Evolutionary conservation across 2,329 filamentous ascomycete genomes (phyloP).

Genomic region (Penicillium sp.): DNA sequence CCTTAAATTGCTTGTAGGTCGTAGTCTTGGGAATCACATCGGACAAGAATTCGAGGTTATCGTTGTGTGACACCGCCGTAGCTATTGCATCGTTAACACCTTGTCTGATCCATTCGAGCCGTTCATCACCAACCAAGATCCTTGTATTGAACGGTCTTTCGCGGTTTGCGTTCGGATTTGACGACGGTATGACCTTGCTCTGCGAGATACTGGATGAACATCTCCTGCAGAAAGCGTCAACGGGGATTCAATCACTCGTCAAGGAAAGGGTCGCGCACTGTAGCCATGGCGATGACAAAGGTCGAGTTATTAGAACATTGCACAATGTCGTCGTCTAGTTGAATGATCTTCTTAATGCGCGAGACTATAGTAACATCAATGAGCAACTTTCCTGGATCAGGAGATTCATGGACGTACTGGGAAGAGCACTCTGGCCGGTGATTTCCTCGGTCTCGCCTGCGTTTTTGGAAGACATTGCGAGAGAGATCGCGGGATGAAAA

Average conservation of each 20-base stretch:
- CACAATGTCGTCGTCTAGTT: slow-evolving; percentile 75
- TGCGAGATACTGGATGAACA: slow-evolving; percentile 91
- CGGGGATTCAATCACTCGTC: slow-evolving; percentile 8
- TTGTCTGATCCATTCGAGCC: neutral
- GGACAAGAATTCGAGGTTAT: slow-evolving; percentile 90
- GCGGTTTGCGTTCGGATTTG: slow-evolving; percentile 83
- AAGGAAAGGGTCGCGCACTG: slow-evolving; percentile 48
- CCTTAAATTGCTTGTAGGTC: slow-evolving; percentile 73
- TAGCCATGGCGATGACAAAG: slow-evolving; percentile 87
- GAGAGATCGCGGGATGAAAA: neutral
- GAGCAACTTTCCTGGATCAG: neutral
- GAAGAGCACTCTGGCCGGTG: slow-evolving; percentile 77
- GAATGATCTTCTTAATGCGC: slow-evolving; percentile 91
- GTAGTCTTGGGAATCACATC: slow-evolving; percentile 86
- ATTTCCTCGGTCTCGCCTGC: slow-evolving; percentile 76
- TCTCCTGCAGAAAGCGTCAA: slow-evolving; percentile 54
- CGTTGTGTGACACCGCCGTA: slow-evolving; percentile 75
- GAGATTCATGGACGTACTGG: slow-evolving; percentile 55
- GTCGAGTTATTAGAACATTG: slow-evolving; percentile 90
- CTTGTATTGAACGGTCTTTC: slow-evolving; percentile 91
- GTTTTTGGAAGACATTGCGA: slow-evolving; percentile 75
- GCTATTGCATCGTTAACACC: slow-evolving; percentile 46
- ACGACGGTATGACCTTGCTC: slow-evolving; percentile 80
- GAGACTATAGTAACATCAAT: slow-evolving; percentile 61
- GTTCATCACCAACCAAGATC: slow-evolving; percentile 62